Evolutionary conservation across 805 yeast species (phyloP).

Genomic region (Candida schatavii): DNA sequence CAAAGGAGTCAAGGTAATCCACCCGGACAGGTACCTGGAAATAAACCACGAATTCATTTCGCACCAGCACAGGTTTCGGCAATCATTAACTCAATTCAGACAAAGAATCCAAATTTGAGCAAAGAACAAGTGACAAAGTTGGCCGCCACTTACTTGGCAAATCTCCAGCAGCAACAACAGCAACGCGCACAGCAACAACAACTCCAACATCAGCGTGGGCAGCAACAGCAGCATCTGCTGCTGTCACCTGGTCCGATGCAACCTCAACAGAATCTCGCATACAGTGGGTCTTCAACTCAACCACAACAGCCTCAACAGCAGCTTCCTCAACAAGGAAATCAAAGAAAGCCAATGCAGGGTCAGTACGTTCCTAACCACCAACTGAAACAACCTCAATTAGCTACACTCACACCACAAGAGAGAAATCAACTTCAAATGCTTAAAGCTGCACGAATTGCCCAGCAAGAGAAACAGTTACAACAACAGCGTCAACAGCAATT

Average conservation of each 20-base stretch:
- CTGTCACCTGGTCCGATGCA: conserved; percentile 8
- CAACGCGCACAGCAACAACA: conserved; percentile 27
- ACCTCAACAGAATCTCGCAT: conserved; percentile 5
- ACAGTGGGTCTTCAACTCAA: conserved; percentile 3
- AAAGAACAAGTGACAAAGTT: conserved; percentile 64
- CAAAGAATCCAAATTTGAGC: conserved; percentile 60
- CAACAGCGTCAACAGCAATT: conserved; percentile 22
- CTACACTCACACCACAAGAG: conserved; percentile 43
- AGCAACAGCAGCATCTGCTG: conserved; percentile 2
- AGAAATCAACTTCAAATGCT: conserved; percentile 39
- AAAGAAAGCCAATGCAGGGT: conserved; percentile 5
- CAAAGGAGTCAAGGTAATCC: conserved; percentile 7
- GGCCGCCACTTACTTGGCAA: conserved; percentile 63
- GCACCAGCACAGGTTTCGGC: conserved; percentile 66
- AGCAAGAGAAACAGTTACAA: conserved; percentile 23
- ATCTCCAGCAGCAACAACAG: conserved; percentile 52
- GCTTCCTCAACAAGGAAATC: too few species aligned
- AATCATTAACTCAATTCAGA: conserved; percentile 59
- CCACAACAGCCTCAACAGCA: conserved; percentile 5
- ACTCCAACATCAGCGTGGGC: conserved; percentile 20
- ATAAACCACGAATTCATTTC: conserved; percentile 40
- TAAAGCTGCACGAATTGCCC: conserved; percentile 33
- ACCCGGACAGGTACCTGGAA: conserved; percentile 8
- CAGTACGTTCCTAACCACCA: conserved; percentile 2
- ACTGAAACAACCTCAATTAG: conserved; percentile 26